Evolutionary conservation across 2,329 filamentous ascomycete genomes (phyloP).

Genomic region (Xylaria sp.): DNA sequence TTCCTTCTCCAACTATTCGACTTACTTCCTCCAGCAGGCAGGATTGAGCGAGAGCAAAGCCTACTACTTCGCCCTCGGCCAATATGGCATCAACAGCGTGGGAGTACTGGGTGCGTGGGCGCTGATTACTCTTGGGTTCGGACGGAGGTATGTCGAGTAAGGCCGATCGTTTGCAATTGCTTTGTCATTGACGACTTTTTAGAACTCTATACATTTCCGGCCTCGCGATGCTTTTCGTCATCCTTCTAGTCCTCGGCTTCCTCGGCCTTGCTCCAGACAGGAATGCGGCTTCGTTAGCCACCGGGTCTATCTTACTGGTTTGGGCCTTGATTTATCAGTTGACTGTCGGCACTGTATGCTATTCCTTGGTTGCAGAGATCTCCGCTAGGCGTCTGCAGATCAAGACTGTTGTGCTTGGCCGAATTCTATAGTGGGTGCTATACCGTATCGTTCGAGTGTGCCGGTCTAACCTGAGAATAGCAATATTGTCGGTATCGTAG

Average conservation of each 20-base stretch:
- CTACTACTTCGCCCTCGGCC: constrained; percentile 71
- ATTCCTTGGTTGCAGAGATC: constrained; percentile 87
- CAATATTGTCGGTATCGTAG: constrained; percentile 85
- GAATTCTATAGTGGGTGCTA: constrained; percentile 72
- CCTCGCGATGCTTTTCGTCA: constrained; percentile 75
- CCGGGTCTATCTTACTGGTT: constrained; percentile 84
- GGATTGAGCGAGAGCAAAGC: constrained; percentile 63
- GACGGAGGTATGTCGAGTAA: constrained; percentile 64
- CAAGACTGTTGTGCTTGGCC: constrained; percentile 89
- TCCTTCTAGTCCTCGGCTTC: constrained; percentile 88
- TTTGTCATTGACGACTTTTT: constrained; percentile 53
- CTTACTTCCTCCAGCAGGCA: constrained; percentile 70
- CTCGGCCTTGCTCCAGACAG: constrained; percentile 78
- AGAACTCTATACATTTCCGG: constrained; percentile 77
- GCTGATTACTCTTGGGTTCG: constrained; percentile 79
- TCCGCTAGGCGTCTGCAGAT: constrained; percentile 86
- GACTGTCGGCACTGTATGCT: constrained; percentile 89
- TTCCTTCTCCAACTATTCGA: constrained; percentile 73
- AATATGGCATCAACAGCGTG: constrained; percentile 79
- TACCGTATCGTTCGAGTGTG: not conserved
- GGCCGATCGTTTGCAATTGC: constrained; percentile 38
- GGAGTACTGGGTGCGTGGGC: constrained; percentile 86
- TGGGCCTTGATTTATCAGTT: constrained; percentile 89
- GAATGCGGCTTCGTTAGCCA: constrained; percentile 74
- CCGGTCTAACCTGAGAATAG: constrained; percentile 50